phyloP scores from a whole-genome alignment of 257 asterid genomes.

The Osmanthus fragrans region DNA sequence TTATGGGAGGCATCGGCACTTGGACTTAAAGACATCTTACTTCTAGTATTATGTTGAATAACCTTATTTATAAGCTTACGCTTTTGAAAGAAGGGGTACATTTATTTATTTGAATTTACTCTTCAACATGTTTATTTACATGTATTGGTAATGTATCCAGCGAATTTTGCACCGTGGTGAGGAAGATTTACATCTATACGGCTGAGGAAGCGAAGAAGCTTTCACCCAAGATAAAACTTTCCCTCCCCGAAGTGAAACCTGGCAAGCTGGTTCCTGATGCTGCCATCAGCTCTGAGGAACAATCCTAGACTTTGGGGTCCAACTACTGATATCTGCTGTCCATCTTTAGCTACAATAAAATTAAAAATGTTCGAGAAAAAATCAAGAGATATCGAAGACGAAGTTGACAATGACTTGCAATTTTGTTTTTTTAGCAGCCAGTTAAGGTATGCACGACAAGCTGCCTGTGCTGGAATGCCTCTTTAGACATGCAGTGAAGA shows the following conservation, averaged over 20 bases:
- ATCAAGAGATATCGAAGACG: slow-evolving; percentile 25
- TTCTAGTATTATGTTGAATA: no score
- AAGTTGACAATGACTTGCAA: slow-evolving; percentile 32
- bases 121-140: slow-evolving; percentile 1
- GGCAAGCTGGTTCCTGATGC: slow-evolving; percentile 48
- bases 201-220: slow-evolving; percentile 85
- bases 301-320: slow-evolving; percentile 57
- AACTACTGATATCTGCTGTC: slow-evolving; percentile 34
- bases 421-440: slow-evolving; percentile 30
- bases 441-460: slow-evolving; percentile 20
- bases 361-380: neutral
- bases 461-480: neutral
- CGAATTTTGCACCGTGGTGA: slow-evolving; percentile 94
- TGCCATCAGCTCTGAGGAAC: slow-evolving; percentile 59
- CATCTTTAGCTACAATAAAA: slow-evolving; percentile 21
- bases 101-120: neutral
- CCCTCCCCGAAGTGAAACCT: slow-evolving; percentile 46
- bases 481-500: neutral
- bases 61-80: no score
- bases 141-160: slow-evolving; percentile 37
- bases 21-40: no score
- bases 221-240: slow-evolving; percentile 77
- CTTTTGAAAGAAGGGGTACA: no score
- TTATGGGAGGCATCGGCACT: no score
- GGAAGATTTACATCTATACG: slow-evolving; percentile 77